Conservation (phyloP, 768 basidiomycete species). For the Lactarius quietus region DNA sequence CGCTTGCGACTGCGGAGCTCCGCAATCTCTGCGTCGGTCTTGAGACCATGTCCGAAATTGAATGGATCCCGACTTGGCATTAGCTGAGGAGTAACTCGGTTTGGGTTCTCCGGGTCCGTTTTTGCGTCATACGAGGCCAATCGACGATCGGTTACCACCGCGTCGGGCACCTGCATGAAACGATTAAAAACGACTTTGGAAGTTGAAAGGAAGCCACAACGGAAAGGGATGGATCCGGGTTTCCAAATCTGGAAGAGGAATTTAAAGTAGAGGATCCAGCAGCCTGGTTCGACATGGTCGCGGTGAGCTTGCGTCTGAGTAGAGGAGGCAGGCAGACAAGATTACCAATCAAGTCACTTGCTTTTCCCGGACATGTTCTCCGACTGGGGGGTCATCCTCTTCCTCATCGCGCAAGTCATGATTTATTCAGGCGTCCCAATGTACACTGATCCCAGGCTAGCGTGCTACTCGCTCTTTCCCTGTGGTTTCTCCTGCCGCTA, state of each 20-base stretch:
- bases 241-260: background rate
- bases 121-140: constrained; percentile 20
- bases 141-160: constrained; percentile 22
- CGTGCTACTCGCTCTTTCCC: constrained; percentile 43
- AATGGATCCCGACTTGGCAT: constrained; percentile 55
- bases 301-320: background rate
- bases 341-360: constrained; percentile 11
- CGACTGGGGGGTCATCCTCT: background rate
- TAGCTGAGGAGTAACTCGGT: constrained; percentile 34
- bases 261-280: background rate
- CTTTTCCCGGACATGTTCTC: constrained; percentile 6
- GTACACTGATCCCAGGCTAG: constrained; percentile 30
- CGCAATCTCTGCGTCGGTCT: constrained; percentile 60
- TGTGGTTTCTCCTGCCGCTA: constrained; percentile 69
- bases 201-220: constrained; percentile 7
- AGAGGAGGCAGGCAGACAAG: background rate
- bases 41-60: constrained; percentile 55
- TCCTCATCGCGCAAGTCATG: background rate
- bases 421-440: background rate
- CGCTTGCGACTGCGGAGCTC: constrained; percentile 54
- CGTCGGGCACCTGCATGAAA: constrained; percentile 21
- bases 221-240: background rate
- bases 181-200: background rate
- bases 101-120: constrained; percentile 43
- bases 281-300: background rate